Conservation (phyloP, 148 eudicot genomes). For the Linanthus parryae region DNA sequence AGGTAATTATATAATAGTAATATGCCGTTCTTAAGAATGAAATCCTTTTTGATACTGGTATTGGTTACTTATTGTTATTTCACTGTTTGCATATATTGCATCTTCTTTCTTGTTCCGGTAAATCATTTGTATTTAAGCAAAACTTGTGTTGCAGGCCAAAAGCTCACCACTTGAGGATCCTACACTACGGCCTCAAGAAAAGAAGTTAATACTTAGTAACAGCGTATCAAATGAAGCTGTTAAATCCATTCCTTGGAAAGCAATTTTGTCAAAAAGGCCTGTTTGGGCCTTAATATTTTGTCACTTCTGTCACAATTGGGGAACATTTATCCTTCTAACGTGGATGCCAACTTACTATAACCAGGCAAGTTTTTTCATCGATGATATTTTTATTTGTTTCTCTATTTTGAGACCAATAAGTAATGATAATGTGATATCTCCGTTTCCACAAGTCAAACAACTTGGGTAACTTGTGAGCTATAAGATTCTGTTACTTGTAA, state of each 20-base stretch:
- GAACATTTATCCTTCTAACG: conserved; percentile 90
- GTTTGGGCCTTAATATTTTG: conserved; percentile 95
- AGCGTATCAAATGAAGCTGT: conserved; percentile 62
- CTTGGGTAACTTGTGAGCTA: too few relatives aligned
- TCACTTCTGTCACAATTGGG: conserved; percentile 99
- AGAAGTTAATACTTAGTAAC: conserved; percentile 58
- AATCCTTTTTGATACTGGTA: too few relatives aligned
- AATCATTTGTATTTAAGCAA: too few relatives aligned
- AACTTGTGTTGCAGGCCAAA: conserved; percentile 80
- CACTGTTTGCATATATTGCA: not conserved
- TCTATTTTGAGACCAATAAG: conserved; percentile 2
- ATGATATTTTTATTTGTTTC: not conserved
- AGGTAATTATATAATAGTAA: too few relatives aligned
- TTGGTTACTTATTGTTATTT: not conserved
- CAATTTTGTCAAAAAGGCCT: conserved; percentile 76
- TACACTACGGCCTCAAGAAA: conserved; percentile 60
- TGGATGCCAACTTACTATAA: conserved; percentile 99
- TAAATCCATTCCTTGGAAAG: conserved; percentile 72
- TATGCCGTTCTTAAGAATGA: too few relatives aligned
- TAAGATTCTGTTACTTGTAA: not conserved
- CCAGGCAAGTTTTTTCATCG: conserved; percentile 41
- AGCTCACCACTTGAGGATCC: conserved; percentile 95
- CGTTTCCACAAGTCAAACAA: too few relatives aligned
- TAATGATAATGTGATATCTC: too few relatives aligned
- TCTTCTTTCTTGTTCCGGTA: too few relatives aligned